These are phyloP conservation scores for Colletotrichum euphorbiae DNA, from an alignment of 2,329 filamentous ascomycete species.

Conservation along the genomic window DNA sequence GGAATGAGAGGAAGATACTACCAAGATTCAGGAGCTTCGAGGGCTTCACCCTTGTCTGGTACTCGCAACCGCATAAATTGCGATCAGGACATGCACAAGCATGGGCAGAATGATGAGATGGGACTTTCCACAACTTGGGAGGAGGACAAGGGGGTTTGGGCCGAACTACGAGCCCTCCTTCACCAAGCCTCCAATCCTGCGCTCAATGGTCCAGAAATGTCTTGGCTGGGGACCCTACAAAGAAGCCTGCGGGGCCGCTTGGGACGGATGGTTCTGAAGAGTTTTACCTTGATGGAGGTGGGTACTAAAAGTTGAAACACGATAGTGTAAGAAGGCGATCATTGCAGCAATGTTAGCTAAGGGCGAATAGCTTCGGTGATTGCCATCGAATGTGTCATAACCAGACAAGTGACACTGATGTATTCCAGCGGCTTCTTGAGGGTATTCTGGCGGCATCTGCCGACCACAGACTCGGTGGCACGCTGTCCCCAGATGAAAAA, in stretches of 20 bases:
- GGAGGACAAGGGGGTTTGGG: constrained; percentile 22
- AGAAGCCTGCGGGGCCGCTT: constrained; percentile 17
- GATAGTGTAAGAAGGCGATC: constrained; percentile 16
- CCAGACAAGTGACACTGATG: constrained; percentile 21
- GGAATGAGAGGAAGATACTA: background rate
- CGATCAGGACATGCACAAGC: constrained; percentile 3
- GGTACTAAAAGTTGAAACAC: constrained; percentile 31
- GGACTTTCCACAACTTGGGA: constrained; percentile 16
- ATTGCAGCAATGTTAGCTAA: constrained; percentile 1
- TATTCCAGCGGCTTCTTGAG: constrained; percentile 31
- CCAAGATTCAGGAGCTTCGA: constrained; percentile 2
- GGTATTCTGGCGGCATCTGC: constrained; percentile 19
- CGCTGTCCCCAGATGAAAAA: constrained; percentile 18
- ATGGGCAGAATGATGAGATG: constrained; percentile 20
- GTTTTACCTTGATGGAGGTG: constrained; percentile 28
- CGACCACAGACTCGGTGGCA: constrained; percentile 20
- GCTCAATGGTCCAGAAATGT: constrained; percentile 4
- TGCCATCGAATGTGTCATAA: constrained; percentile 7
- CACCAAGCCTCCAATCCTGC: constrained; percentile 14
- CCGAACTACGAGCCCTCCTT: constrained; percentile 19
- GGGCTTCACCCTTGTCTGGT: constrained; percentile 5
- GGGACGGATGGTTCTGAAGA: constrained; percentile 20
- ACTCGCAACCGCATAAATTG: constrained; percentile 17
- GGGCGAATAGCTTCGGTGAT: background rate
- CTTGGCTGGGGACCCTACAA: constrained; percentile 17